Base-by-base conservation (phyloP, 768 basidiomycete species). In the Sporobolomyces pararoseus region DNA sequence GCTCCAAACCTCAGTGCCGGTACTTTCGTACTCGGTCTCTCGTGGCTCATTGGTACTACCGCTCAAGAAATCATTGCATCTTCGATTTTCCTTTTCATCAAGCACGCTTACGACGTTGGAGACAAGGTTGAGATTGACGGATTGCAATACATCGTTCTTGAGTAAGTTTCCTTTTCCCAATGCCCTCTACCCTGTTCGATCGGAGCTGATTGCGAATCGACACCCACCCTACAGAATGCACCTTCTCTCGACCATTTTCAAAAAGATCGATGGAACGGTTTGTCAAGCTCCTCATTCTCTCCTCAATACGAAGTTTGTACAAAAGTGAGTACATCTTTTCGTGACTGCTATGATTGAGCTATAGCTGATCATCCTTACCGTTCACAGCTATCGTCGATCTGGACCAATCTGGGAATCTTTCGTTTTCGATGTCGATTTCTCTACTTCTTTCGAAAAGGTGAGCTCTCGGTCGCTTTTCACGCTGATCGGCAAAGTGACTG, bases 51-150 rank as follows among this genome's bases (percentile, higher is more conserved):
- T 74, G 92, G 91, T 46, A 78, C 79, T 23, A 89, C 86, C 63
- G 82, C 89, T 69, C 85, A 89, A 71, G 90, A 92, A 79, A 86
- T 93, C 52, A 82, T 94, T 64, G 86, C 86, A 7, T 87, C 88
- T 66, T 90, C 92, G 78, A 91, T 94, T 77, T 94, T 96, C 84
- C 82, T 96, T 34, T 93, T 94, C 80, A 84, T 75, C 71, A 66
- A 65, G 44, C 68, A 73, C 55, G 53, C 61, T 13, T 76, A 68
- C 66, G 89, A 90, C 78, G 89, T 90, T 31, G 88, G 88, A 31
- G 90, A 91, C 50, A 63, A 87, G 53, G 83, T 94, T 58, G 80
- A 79, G 46, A 80, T 84, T 61, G 82, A 83, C 76, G 78, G 68
- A 27, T 74, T 75, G 42, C 50, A 53, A 27, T 71, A 69, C 60